Conservation (phyloP, 164 flowering plant genomes). For the Nymphaea colorata region DNA sequence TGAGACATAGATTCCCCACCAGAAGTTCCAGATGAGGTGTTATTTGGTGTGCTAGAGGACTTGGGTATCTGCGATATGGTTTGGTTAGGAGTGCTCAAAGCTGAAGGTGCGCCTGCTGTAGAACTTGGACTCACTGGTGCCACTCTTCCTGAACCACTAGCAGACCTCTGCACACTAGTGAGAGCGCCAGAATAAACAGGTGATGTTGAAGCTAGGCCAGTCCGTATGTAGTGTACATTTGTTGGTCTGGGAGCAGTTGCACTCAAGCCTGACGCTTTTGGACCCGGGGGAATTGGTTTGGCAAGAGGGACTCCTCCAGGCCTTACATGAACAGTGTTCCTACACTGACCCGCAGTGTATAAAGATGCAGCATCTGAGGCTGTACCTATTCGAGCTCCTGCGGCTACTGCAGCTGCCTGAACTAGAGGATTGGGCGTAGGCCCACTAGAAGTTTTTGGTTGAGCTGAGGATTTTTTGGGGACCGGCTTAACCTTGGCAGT, state of each 20-base stretch:
- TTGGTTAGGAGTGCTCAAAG: not conserved
- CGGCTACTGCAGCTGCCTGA: slow-evolving; percentile 86
- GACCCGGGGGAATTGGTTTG: slow-evolving; percentile 21
- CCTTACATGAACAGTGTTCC: slow-evolving; percentile 49
- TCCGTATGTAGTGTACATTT: slow-evolving; percentile 33
- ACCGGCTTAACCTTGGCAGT: slow-evolving; percentile 1
- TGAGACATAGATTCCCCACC: not conserved
- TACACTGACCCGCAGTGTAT: slow-evolving; percentile 53
- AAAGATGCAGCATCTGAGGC: slow-evolving; percentile 58
- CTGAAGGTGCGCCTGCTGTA: not conserved
- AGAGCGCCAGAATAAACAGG: slow-evolving; percentile 9
- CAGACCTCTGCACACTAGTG: slow-evolving; percentile 7
- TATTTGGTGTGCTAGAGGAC: not conserved
- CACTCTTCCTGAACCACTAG: slow-evolving; percentile 13
- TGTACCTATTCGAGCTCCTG: slow-evolving; percentile 77
- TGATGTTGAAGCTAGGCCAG: slow-evolving; percentile 18
- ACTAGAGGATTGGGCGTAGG: slow-evolving; percentile 27
- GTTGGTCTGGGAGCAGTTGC: slow-evolving; percentile 17
- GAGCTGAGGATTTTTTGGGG: slow-evolving; percentile 15
- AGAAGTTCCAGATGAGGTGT: not conserved
- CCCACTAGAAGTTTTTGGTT: slow-evolving; percentile 16
- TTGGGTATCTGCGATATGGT: not conserved
- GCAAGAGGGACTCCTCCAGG: slow-evolving; percentile 32
- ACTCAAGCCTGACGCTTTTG: slow-evolving; percentile 13
- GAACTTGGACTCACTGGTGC: slow-evolving; percentile 5